Evolutionary conservation across 2,329 filamentous ascomycete genomes (phyloP), one percentile per base, ranked within the genome.

Genomic region (Ceratocystis cubensis): DNA sequence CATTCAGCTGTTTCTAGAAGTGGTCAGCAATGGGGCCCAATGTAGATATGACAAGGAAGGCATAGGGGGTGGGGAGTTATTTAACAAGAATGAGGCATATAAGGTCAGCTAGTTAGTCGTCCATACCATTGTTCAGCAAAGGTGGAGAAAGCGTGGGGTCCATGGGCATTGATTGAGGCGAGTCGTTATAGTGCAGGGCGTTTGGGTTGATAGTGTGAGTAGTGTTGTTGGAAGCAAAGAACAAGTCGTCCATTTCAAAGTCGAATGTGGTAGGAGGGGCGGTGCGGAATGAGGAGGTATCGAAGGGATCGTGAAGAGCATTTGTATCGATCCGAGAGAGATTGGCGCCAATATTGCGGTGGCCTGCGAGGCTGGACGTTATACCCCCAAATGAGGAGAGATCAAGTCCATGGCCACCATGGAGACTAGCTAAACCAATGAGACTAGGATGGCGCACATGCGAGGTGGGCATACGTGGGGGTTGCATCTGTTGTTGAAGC

Each of bases 281-380:
- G 7, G 94, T 96, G 65, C 90, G 84, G 69, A 75, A 77, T 70
- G 82, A 82, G 46, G 46, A 20, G 70, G 93, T 81, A 28, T 65
- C 64, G 22, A 65, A 65, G 10, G 64, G 53, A 45, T 65, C 56
- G 53, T 53, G 65, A 37, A 66, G 30, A 20, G 81, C 80, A 67
- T 88, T 83, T 0, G 92, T 96, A 72, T 96, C 91, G 30, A 97
- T 79, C 76, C 93, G 94, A 41, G 89, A 84, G 66, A 96, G 80
- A 46, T 85, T 87, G 71, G 88, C 86, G n/a, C 57, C 63, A 64
- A 84, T 79, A 17, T 84, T 84, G 69, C 88, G 83, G 69, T 88
- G 85, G 65, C 84, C 84, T 22, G 25, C 15, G 75, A 89, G 77
- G 33, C 83, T 80, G 13, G 81, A 78, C 7, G 88, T 86, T 85